Base-by-base conservation (phyloP, 345 rosid genomes). In the Atalantia buxifolia region DNA sequence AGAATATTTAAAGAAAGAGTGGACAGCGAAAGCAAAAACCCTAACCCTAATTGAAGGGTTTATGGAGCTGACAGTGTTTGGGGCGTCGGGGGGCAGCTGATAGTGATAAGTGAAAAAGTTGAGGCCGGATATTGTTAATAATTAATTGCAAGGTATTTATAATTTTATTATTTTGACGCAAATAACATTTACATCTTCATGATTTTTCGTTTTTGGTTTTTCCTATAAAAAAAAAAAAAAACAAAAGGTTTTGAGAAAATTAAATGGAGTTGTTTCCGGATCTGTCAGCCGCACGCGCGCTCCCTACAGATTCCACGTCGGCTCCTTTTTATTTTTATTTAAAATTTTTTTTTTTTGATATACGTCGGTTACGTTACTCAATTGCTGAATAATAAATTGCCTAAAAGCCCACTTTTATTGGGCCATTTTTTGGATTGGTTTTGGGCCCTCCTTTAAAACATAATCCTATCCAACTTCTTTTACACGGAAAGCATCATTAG, bases 21-120 rank as follows among this genome's bases (percentile, higher is more conserved):
- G 62, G 10, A 62, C 16, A 9, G 13, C 6, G 33, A 30, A 48
- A 45, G 76, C 66, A 48, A 73, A 79, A 82, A 80, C 86, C 81
- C 81, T 78, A 78, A 78, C 84, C 85, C 85, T 80, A 84, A 75
- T 36, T 13, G 48, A 66, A 80, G 85, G 81, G 76, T 80, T 78
- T 71, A 60, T 60, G 76, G 57, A 64, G 45, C 50, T 13, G 2
- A 45, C 18, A 12, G 50, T 45, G 50, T 45, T 45, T 13, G 50
- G 18, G 4, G 5, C 50, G 18, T 13, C 50, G 18, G 55, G 42
- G 7, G 25, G 38, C 12, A 18, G 5, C 25, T 16, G 64, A 36
- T 42, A 45, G 1, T 22, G 33, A 7, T 22, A 24, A 18, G 2
- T 1, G 14, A 8, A 59, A 7, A 5, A 16, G 1, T 18, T n/a